phyloP scores from a whole-genome alignment of 2,329 filamentous ascomycete species.

The Cordyceps pruinosa region DNA sequence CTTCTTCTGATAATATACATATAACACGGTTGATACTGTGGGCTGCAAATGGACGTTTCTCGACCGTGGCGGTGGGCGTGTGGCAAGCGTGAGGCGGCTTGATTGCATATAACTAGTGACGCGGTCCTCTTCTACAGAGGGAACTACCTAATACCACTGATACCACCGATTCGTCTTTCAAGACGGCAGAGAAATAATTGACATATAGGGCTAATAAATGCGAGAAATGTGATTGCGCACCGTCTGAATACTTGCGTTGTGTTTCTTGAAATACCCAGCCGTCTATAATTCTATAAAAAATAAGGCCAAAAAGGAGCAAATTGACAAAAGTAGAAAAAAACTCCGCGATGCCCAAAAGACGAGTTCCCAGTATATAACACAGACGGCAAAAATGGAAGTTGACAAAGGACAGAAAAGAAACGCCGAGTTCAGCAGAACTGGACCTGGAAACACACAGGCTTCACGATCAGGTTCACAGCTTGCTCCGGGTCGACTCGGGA shows the following conservation, averaged over 20 bases:
- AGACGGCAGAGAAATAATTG: neutral
- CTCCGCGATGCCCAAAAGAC: neutral
- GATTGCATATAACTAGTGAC: neutral
- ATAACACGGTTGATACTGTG: too few relatives aligned
- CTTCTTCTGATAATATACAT: too few relatives aligned
- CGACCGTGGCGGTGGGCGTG: too few relatives aligned
- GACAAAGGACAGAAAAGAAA: neutral
- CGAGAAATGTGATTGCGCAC: neutral
- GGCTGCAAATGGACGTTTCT: too few relatives aligned
- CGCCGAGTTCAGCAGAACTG: too few relatives aligned
- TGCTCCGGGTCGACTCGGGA: slow-evolving; percentile 23
- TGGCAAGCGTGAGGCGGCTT: too few relatives aligned
- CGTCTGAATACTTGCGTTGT: neutral
- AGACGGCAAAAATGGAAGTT: neutral
- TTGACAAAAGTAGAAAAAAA: neutral
- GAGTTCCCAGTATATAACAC: neutral
- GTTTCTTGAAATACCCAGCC: neutral
- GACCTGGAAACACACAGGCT: neutral
- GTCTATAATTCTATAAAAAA: slow-evolving; percentile 5
- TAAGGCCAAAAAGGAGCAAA: neutral
- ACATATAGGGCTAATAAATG: neutral
- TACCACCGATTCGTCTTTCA: neutral
- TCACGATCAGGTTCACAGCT: slow-evolving; percentile 21
- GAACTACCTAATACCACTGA: neutral
- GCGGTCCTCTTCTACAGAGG: neutral